These are phyloP conservation scores for Sapria himalayana DNA, from an alignment of 345 rosid species.

Conservation along the genomic window DNA sequence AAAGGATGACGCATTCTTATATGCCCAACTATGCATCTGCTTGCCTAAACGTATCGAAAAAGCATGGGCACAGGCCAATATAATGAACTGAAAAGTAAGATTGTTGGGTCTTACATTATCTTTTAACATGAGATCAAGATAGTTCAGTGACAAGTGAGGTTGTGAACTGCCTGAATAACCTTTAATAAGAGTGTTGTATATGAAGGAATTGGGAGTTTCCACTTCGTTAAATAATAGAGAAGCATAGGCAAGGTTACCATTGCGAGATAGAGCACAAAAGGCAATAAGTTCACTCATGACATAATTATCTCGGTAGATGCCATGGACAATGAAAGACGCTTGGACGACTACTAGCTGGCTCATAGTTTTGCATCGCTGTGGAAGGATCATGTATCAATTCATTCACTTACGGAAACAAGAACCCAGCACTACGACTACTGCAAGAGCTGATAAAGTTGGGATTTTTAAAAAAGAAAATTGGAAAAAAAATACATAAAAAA, in stretches of 20 bases:
- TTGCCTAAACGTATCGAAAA: slow-evolving; percentile 11
- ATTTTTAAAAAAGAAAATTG: too few species aligned
- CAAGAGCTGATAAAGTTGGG: too few species aligned
- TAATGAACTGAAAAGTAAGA: slow-evolving; percentile 25
- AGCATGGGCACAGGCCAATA: slow-evolving; percentile 20
- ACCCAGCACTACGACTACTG: too few species aligned
- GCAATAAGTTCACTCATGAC: slow-evolving; percentile 29
- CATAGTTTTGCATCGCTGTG: slow-evolving; percentile 12
- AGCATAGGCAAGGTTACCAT: slow-evolving; percentile 19
- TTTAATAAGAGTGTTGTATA: slow-evolving; percentile 32
- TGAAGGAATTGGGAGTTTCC: slow-evolving; percentile 12
- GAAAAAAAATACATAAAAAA: too few species aligned
- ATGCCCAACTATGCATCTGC: slow-evolving; percentile 26
- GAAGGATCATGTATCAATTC: slow-evolving; percentile 20
- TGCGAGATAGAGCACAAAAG: slow-evolving; percentile 13
- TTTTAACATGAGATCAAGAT: slow-evolving; percentile 18
- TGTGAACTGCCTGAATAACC: slow-evolving; percentile 17
- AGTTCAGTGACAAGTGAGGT: slow-evolving; percentile 19
- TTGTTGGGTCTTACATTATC: slow-evolving; percentile 18
- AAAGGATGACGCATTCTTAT: slow-evolving; percentile 19
- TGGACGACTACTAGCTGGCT: slow-evolving; percentile 20
- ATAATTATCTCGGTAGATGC: slow-evolving; percentile 15
- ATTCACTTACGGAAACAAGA: too few species aligned
- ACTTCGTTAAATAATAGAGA: slow-evolving; percentile 19
- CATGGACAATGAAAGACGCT: slow-evolving; percentile 19